Conservation (phyloP, 176 grass and related monocot species). For the Zoysia japonica region DNA sequence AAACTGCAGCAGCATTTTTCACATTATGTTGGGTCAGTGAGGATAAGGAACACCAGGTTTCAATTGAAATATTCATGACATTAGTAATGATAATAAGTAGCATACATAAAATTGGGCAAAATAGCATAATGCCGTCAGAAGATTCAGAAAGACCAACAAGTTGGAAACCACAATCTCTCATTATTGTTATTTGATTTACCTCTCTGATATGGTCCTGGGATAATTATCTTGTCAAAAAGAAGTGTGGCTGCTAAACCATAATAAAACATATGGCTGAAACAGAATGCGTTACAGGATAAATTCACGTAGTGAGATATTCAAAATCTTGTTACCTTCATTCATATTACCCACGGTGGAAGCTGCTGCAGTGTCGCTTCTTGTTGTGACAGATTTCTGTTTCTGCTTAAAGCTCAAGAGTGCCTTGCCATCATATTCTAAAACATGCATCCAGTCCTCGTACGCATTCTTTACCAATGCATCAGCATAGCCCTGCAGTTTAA, state of each 20-base stretch:
- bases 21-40: too few relatives aligned
- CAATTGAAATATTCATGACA: neutral
- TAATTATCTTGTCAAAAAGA: neutral
- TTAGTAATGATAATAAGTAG: conserved; percentile 1
- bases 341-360: conserved; percentile 11
- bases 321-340: conserved; percentile 47
- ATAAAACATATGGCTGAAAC: neutral
- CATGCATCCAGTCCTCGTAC: conserved; percentile 86
- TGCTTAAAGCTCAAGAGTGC: conserved; percentile 82
- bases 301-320: neutral
- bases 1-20: neutral
- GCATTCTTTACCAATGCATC: conserved; percentile 83
- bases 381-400: conserved; percentile 74
- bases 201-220: neutral
- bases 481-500: conserved; percentile 54
- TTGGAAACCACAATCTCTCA: neutral
- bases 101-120: neutral
- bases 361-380: conserved; percentile 54
- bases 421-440: conserved; percentile 92
- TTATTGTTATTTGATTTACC: neutral
- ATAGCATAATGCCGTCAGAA: neutral
- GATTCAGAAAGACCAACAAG: neutral
- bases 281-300: conserved; percentile 8
- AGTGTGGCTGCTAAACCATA: neutral
- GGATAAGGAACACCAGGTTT: too few relatives aligned